Base-by-base conservation (phyloP, 2,329 filamentous ascomycete species). In the Magnaporthales sp. region DNA sequence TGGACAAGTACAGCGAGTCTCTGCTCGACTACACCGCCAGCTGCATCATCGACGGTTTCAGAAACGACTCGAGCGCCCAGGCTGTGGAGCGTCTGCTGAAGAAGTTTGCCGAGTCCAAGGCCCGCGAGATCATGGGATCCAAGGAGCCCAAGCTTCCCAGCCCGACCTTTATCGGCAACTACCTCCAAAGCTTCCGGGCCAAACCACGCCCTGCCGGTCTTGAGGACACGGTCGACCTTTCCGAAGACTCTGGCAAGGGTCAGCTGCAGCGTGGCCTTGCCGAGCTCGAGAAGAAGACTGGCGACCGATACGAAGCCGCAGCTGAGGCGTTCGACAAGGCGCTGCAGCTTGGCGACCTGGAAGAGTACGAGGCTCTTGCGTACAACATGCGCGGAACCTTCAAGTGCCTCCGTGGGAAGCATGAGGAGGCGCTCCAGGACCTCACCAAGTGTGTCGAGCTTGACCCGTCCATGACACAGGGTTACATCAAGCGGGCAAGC, bases 381-480 rank as follows among this genome's bases (percentile, higher is more conserved):
- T 92, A 97, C 79, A 99, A 98, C 83, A 90, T 97, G 87, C 91
- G 94, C 67, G 95, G 94, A 68, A 99, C 95, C 38, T 98, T 98
- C 83, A 89, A 90, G 75, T 98, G 96, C 76, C 85, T 99, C 69
- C 89, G 91, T 71, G 95, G 95, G 67, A 92, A 97, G 77, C 93
- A 94, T 72, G 84, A 90, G 66, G 86, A 89, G 69, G 95, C 95
- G 3, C 83, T 97, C 71, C 81, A 84, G 56, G 95, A 98, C 75
- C 86, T 99, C 74, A 92, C 93, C 78, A 95, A 91, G 86, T 96
- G 92, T 77, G 90, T 98, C 68, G 92, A 97, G 78, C 83, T 98
- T 62, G 90, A 98, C 74, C 91, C 92, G 15, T 83, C 86, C 9
- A 84, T 98, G 80, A 96, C 93, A 8, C 95, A 99, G 81, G 97